phyloP scores from a whole-genome alignment of 768 basidiomycete species.

The Holtermanniella nyarrowii region DNA sequence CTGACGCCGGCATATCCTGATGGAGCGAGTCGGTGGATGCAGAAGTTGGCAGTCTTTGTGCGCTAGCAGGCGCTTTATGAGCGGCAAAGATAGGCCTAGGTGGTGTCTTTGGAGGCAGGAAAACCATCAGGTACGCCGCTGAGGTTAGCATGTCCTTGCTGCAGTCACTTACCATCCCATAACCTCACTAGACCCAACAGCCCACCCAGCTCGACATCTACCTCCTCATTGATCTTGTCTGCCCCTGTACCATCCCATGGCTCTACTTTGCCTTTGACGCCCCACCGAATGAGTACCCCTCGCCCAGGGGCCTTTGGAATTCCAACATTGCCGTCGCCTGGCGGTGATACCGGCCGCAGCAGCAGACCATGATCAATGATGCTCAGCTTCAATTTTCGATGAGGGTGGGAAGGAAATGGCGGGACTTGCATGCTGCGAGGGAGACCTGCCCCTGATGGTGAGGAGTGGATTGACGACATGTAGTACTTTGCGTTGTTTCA shows the following conservation, averaged over 20 bases:
- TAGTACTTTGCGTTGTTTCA: too few relatives aligned
- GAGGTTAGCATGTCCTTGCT: background rate
- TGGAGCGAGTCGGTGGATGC: slow-evolving; percentile 3
- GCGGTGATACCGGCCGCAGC: slow-evolving; percentile 5
- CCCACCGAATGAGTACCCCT: slow-evolving; percentile 25
- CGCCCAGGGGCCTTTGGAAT: background rate
- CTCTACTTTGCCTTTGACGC: slow-evolving; percentile 23
- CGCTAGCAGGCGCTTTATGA: slow-evolving; percentile 5
- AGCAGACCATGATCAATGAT: slow-evolving; percentile 22
- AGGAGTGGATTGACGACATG: background rate
- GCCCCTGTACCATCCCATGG: background rate
- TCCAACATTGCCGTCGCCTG: background rate
- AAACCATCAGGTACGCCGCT: slow-evolving; percentile 33
- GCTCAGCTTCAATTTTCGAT: slow-evolving; percentile 21
- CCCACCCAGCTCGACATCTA: slow-evolving; percentile 26
- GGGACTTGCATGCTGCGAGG: slow-evolving; percentile 31
- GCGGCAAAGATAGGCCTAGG: slow-evolving; percentile 17
- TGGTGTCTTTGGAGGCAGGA: slow-evolving; percentile 12
- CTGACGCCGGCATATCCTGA: slow-evolving; percentile 2
- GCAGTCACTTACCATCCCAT: slow-evolving; percentile 29
- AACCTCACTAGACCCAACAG: slow-evolving; percentile 29
- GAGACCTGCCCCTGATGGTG: slow-evolving; percentile 5
- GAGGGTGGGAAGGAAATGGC: slow-evolving; percentile 30
- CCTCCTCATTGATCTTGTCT: slow-evolving; percentile 1
- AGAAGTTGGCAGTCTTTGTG: slow-evolving; percentile 4